phyloP scores from a whole-genome alignment of 1,284 basidiomycete genomes.

The Austropuccinia psidii region DNA sequence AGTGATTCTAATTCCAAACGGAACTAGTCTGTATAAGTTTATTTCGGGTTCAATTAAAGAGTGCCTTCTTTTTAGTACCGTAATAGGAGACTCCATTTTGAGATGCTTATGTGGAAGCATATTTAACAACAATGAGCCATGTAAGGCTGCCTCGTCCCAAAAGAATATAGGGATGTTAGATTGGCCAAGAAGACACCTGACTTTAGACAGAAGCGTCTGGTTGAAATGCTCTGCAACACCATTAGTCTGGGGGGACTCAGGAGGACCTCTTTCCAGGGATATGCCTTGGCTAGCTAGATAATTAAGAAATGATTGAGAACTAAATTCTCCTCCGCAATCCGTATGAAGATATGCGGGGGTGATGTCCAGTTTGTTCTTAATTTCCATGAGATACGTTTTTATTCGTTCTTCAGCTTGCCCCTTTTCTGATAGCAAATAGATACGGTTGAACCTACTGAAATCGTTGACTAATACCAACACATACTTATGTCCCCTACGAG shows the following conservation, averaged over 20 bases:
- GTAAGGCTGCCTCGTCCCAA: slow-evolving; percentile 3
- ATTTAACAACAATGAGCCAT: neutral
- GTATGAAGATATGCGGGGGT: neutral
- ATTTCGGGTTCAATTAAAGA: neutral
- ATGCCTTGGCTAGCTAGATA: neutral
- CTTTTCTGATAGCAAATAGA: slow-evolving; percentile 1
- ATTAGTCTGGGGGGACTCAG: neutral
- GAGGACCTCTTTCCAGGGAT: neutral
- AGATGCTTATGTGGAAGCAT: neutral
- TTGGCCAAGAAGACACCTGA: neutral
- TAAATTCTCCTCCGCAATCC: slow-evolving; percentile 1
- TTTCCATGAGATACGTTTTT: neutral
- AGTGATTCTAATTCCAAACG: slow-evolving; percentile 1
- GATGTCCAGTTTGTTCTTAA: neutral
- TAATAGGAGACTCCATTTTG: neutral
- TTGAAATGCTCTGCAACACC: slow-evolving; percentile 9
- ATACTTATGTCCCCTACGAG: neutral
- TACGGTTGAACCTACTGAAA: neutral
- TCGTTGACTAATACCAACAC: slow-evolving; percentile 1
- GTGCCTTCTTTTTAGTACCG: neutral
- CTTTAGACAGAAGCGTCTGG: neutral
- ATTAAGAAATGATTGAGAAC: neutral
- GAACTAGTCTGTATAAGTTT: neutral
- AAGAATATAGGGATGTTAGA: neutral
- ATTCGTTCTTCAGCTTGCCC: neutral